Percentiles rank a stretch among this genome's conserved stretches.
Evolutionary conservation across 73 alveolate species (phyloP).

Genomic region (Symbiodinium natans): DNA sequence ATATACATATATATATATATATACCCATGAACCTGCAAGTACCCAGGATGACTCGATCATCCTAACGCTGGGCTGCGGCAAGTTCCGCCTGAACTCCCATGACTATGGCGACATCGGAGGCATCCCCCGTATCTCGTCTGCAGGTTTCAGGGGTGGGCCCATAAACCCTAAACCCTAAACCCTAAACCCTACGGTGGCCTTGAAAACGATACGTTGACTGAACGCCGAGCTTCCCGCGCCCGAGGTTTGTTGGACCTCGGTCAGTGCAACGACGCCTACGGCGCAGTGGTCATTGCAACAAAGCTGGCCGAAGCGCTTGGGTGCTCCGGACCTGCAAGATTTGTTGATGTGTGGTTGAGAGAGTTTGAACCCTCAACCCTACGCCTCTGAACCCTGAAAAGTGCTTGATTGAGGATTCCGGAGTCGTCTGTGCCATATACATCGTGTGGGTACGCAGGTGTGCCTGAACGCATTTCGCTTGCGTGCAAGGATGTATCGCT

Average conservation of each 20-base stretch:
- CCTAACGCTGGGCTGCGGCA: conserved; percentile 94
- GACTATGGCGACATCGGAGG: conserved; percentile 82
- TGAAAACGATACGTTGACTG: too few relatives aligned
- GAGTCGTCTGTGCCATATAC: too few relatives aligned
- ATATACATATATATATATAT: too few relatives aligned
- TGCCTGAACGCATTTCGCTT: too few relatives aligned
- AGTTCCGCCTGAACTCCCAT: conserved; percentile 59
- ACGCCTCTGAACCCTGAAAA: too few relatives aligned
- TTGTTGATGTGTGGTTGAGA: not conserved
- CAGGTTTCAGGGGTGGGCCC: too few relatives aligned
- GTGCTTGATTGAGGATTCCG: too few relatives aligned
- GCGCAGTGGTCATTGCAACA: conserved; percentile 83
- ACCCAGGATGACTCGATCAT: conserved; percentile 80
- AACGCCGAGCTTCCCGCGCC: too few relatives aligned
- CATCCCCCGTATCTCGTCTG: conserved; percentile 17
- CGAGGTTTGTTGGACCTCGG: conserved; percentile 30
- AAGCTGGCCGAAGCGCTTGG: conserved; percentile 92
- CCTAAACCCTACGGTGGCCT: not conserved
- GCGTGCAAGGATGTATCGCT: too few relatives aligned
- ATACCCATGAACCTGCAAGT: too few relatives aligned
- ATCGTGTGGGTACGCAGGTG: too few relatives aligned
- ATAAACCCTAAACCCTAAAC: not conserved
- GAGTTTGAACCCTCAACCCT: not conserved
- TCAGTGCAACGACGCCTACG: conserved; percentile 93
- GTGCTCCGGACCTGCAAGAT: conserved; percentile 11